Base-by-base conservation (phyloP, 495 filamentous ascomycete species). In the Neurospora hispaniola region DNA sequence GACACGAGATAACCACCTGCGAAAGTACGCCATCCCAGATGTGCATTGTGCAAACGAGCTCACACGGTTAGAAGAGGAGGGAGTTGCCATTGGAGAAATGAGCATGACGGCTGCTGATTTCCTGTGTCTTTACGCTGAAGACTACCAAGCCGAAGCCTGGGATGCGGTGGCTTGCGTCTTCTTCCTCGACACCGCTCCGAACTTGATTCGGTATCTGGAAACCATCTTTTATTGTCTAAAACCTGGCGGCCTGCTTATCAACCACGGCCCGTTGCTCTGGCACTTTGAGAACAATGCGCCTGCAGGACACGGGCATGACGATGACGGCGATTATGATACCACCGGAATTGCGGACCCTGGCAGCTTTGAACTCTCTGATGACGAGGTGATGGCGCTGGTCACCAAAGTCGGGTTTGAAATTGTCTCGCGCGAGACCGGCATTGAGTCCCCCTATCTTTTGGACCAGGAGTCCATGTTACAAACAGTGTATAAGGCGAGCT, bases 171-270 rank as follows among this genome's bases (percentile, higher is more conserved):
- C 91, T 1, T 92, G 91, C 5, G 92, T 97, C 5, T 99, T 98
- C 80, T 99, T 98, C 84, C 91, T 99, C 41, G 96, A 99, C 80
- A 99, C 96, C 5, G 96, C 96, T 38, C 94, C 94, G 20, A 97
- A 98, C 79, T 77, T 98, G 38, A 90, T 98, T 71, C 87, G 89
- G 11, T 98, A 98, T 76, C 88, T 98, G 20, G 90, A 96, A 80
- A 89, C 92, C 18, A 90, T 98, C 71, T 82, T 84, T 39, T 87
- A 92, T 77, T 95, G 94, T 76, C 83, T 99, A 43, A 91, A 90
- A 75, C 84, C 89, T 0, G 90, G 90, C 27, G 96, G 96, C 4
- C 71, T 96, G 9, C 94, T 96, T 86, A 89, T 94, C 74, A 99
- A 98, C 80, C 81, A 96, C 27, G 96, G 96, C 0, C 96, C 96